A percentile compares a stretch with the other conserved stretches of the same genome.
Evolutionary conservation across 2,329 filamentous ascomycete species (phyloP).

Genomic region (Escovopsis weberi): DNA sequence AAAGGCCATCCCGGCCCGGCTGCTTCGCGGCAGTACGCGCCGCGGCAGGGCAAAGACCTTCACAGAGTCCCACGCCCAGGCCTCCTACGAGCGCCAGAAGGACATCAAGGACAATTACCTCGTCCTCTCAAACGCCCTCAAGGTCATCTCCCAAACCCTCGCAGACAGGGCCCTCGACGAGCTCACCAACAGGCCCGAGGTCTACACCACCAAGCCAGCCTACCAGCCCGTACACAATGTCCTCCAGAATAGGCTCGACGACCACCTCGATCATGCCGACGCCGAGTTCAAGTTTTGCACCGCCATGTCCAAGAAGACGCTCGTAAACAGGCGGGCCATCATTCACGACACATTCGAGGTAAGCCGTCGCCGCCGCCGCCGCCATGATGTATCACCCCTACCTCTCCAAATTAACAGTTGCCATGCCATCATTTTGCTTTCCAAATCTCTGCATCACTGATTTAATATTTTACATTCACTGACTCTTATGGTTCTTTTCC

Average conservation of each 20-base stretch:
- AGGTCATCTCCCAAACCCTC: conserved; percentile 50
- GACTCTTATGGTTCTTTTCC: too few relatives aligned
- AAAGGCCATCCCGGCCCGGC: conserved; percentile 21
- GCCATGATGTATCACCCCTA: too few relatives aligned
- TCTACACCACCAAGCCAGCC: conserved; percentile 30
- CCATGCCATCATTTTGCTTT: too few relatives aligned
- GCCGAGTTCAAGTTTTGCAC: background rate
- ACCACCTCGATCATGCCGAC: conserved; percentile 12
- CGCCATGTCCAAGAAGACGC: too few relatives aligned
- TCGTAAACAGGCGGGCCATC: too few relatives aligned
- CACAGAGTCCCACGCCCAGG: conserved; percentile 38
- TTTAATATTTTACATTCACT: too few relatives aligned
- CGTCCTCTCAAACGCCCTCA: conserved; percentile 46
- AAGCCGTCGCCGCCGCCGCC: too few relatives aligned
- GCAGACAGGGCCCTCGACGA: conserved; percentile 44
- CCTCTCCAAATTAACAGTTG: too few relatives aligned
- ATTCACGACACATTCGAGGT: too few relatives aligned
- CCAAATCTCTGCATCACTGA: too few relatives aligned
- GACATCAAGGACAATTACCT: conserved; percentile 52
- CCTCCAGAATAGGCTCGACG: conserved; percentile 24
- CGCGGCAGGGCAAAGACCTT: conserved; percentile 43
- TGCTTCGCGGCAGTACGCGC: conserved; percentile 23
- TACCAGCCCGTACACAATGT: conserved; percentile 33
- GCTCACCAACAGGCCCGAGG: conserved; percentile 37
- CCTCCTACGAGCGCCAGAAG: conserved; percentile 47